Evolutionary conservation across 495 filamentous ascomycete species (phyloP), one percentile per base, ranked within the genome.

Genomic region (Podospora didyma): DNA sequence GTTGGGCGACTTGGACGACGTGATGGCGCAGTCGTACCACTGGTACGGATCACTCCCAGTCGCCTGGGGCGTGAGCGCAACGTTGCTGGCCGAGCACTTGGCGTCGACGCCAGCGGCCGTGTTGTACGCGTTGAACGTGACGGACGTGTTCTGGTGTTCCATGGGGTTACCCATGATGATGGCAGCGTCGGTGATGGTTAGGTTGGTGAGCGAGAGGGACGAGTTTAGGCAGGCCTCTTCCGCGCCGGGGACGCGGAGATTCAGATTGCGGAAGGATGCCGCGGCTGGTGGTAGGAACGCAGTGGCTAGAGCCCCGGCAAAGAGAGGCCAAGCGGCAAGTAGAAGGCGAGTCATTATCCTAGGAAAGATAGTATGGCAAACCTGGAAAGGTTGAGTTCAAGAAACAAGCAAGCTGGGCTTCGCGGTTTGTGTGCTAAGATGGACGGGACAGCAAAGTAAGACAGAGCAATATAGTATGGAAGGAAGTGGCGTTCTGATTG

Each of bases 11-110:
- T 39, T 42, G 20, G n/a, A 14, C 24, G 42, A 21, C 7, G 35
- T 44, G 21, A 53, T 34, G 23, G 41, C 41, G 21, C 56, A 58
- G 19, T 31, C 41, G 26, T 58, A 58, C 56, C 56, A 58, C 26
- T 17, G n/a, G 42, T 58, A 58, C 56, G 56, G 56, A 22, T 58
- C 56, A 21, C 41, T 49, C 9, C 44, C 42, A 17, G 39, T 19
- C 17, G 45, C 49, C 37, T 58, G 45, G 26, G 56, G 49, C 20
- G 56, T 58, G 28, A 58, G 56, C 1, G 56, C 56, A 0, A 41
- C 19, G 41, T 16, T 31, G 17, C 16, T 21, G 16, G 56, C 49
- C 4, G 47, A 46, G 44, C 56, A 53, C 14, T 41, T 20, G 24
- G 49, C 49, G 28, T 31, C 48, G 41, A 20, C 35, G 20, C 34